Evolutionary conservation across 306 rosid species (phyloP).

Genomic region (Hippophae tibetana): DNA sequence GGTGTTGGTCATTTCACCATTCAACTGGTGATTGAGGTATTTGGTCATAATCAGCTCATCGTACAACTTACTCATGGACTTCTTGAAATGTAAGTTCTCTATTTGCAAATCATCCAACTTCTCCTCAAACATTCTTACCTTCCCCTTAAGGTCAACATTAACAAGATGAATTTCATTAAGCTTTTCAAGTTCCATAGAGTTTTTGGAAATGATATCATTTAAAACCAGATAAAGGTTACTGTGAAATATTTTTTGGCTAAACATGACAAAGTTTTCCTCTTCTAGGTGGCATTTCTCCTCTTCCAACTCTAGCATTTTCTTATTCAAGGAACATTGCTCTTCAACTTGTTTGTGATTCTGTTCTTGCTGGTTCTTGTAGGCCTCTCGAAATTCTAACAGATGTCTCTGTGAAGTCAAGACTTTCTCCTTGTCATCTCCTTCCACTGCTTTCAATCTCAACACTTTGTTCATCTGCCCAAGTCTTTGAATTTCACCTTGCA

Average conservation of each 20-base stretch:
- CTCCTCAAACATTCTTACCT: conserved; percentile 35
- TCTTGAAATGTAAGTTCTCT: conserved; percentile 48
- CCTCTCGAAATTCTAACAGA: conserved; percentile 39
- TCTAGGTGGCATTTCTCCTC: conserved; percentile 47
- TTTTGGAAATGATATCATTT: conserved; percentile 40
- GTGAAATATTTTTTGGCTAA: conserved; percentile 46
- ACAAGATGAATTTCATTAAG: conserved; percentile 30
- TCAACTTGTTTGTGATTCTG: conserved; percentile 39
- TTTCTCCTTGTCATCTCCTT: conserved; percentile 48
- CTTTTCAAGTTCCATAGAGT: conserved; percentile 37
- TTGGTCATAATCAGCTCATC: conserved; percentile 37
- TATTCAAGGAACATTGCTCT: conserved; percentile 44
- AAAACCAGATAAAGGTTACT: conserved; percentile 53
- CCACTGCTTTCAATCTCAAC: conserved; percentile 41
- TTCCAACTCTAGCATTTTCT: conserved; percentile 29
- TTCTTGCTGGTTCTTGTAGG: conserved; percentile 38
- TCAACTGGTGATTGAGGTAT: conserved; percentile 39
- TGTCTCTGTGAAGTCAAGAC: conserved; percentile 30
- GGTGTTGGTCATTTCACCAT: conserved; percentile 29
- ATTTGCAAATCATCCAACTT: conserved; percentile 33
- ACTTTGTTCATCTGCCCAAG: conserved; percentile 47
- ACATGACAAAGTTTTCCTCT: conserved; percentile 46
- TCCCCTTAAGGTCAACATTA: conserved; percentile 55
- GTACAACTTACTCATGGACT: conserved; percentile 41
- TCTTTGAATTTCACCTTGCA: conserved; percentile 40